Evolutionary conservation across 495 filamentous ascomycete species (phyloP).

Genomic region (Daldinia loculata): DNA sequence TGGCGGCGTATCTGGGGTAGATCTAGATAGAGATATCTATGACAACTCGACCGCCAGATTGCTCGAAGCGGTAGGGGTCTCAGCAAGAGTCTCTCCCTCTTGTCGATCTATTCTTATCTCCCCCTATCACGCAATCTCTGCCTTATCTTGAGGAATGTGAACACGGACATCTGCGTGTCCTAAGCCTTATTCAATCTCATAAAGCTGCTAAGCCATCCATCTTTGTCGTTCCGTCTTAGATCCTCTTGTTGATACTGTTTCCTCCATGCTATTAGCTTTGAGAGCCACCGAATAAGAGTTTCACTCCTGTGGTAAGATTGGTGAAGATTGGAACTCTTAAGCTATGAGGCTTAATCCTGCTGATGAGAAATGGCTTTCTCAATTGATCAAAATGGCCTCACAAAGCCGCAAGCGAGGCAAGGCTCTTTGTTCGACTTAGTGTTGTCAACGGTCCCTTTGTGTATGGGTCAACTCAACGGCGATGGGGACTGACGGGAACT

Average conservation of each 20-base stretch:
- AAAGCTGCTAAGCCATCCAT: slow-evolving; percentile 26
- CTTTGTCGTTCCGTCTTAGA: slow-evolving; percentile 12
- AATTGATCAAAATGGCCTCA: slow-evolving; percentile 26
- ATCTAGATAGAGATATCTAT: slow-evolving; percentile 42
- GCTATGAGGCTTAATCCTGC: background rate
- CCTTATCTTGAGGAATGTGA: slow-evolving; percentile 40
- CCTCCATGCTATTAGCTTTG: slow-evolving; percentile 1
- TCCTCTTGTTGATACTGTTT: slow-evolving; percentile 15
- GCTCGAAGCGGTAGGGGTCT: slow-evolving; percentile 31
- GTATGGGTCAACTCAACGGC: slow-evolving; percentile 11
- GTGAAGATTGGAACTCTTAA: background rate
- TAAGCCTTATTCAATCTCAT: slow-evolving; percentile 27
- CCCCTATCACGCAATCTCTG: slow-evolving; percentile 40
- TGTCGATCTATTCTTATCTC: slow-evolving; percentile 39
- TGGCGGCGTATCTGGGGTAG: slow-evolving; percentile 22
- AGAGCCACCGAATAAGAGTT: background rate
- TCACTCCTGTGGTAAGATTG: background rate
- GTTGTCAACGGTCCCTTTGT: slow-evolving; percentile 37
- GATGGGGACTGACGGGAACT: slow-evolving; percentile 25
- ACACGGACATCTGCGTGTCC: slow-evolving; percentile 30
- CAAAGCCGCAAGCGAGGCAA: slow-evolving; percentile 40
- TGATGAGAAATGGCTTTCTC: slow-evolving; percentile 28
- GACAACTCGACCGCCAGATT: slow-evolving; percentile 15
- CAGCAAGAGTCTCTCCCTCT: slow-evolving; percentile 30
- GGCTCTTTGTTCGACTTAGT: slow-evolving; percentile 36